phyloP scores from a whole-genome alignment of 2,329 filamentous ascomycete genomes.

The Berkeleyomyces rouxiae region DNA sequence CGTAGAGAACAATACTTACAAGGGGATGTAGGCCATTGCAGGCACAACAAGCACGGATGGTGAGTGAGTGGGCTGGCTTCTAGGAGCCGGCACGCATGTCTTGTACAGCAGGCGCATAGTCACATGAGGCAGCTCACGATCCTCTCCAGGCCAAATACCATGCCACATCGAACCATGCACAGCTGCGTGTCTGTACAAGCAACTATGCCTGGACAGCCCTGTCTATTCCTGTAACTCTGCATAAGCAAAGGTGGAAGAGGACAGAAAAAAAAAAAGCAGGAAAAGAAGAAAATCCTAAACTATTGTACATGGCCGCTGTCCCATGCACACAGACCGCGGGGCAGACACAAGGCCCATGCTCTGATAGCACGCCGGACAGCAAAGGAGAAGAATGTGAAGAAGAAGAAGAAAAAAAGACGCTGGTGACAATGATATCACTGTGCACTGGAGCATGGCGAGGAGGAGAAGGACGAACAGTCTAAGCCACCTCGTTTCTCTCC shows the following conservation, averaged over 20 bases:
- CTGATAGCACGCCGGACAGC: neutral
- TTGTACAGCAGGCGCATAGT: neutral
- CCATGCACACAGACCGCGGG: neutral
- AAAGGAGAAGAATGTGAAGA: neutral
- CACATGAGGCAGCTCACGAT: constrained; percentile 1
- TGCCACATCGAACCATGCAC: neutral
- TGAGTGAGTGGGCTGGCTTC: neutral
- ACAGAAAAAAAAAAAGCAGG: constrained; percentile 3
- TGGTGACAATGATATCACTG: neutral
- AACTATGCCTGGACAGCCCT: too few relatives aligned
- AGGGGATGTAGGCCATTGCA: neutral
- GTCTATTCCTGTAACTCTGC: neutral
- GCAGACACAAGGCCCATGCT: neutral
- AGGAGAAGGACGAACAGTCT: neutral
- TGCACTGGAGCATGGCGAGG: neutral
- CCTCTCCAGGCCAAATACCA: neutral
- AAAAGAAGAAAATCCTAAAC: neutral
- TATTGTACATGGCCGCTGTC: neutral
- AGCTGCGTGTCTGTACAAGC: neutral
- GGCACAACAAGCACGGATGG: neutral
- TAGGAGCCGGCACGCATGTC: neutral
- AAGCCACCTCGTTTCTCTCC: neutral
- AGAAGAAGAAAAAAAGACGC: neutral
- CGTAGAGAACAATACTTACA: neutral
- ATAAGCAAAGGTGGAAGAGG: neutral